phyloP scores from a whole-genome alignment of 2,329 filamentous ascomycete species.

The Cladosporium oxysporum region DNA sequence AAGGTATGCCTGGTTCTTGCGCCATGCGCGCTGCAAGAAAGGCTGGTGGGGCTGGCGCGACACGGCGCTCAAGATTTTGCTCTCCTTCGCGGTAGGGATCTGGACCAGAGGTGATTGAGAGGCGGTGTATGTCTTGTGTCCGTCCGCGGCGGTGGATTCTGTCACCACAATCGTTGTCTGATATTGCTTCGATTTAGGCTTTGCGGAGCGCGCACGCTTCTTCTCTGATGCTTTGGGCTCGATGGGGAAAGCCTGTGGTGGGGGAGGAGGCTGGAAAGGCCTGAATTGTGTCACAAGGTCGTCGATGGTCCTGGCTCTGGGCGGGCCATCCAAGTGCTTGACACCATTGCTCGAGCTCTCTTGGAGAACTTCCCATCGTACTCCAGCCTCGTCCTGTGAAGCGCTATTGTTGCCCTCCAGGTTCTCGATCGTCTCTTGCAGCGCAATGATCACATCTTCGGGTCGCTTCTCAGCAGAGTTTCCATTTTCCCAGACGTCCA shows the following conservation, averaged over 20 bases:
- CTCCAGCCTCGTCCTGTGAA: conserved; percentile 38
- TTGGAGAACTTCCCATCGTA: conserved; percentile 42
- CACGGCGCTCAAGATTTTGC: conserved; percentile 16
- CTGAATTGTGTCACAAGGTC: conserved; percentile 53
- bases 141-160: conserved; percentile 54
- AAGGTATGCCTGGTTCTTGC: conserved; percentile 60
- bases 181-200: conserved; percentile 35
- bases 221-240: conserved; percentile 25
- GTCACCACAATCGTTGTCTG: conserved; percentile 54
- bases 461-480: conserved; percentile 47
- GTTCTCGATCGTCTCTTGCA: conserved; percentile 44
- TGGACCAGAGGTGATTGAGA: conserved; percentile 45
- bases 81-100: conserved; percentile 11
- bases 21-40: conserved; percentile 71
- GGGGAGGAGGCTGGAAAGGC: conserved; percentile 83
- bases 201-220: conserved; percentile 18
- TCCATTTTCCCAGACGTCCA: conserved; percentile 45
- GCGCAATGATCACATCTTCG: conserved; percentile 47
- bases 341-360: conserved; percentile 36
- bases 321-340: conserved; percentile 33
- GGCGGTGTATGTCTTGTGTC: conserved; percentile 54
- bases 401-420: conserved; percentile 40
- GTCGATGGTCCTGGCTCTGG: conserved; percentile 39
- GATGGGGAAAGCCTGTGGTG: conserved; percentile 60
- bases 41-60: conserved; percentile 37